Conservation (phyloP, 345 rosid species). For the Euphorbia tirucalli region DNA sequence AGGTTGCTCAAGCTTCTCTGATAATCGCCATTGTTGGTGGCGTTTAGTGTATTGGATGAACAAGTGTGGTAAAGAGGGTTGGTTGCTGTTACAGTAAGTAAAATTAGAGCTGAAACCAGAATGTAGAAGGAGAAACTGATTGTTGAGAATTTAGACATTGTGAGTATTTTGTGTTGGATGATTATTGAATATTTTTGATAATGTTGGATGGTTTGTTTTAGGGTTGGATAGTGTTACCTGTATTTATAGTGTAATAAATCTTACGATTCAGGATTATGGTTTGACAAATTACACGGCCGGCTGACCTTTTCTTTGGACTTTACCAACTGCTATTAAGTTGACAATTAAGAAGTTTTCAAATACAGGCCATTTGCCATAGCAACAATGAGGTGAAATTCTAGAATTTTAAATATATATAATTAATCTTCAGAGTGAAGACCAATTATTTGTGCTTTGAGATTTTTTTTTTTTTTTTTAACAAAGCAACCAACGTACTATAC, state of each 20-base stretch:
- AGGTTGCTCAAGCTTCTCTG: background rate
- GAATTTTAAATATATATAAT: too few relatives aligned
- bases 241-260: constrained; percentile 4
- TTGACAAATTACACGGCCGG: background rate
- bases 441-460: too few relatives aligned
- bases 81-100: background rate
- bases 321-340: background rate
- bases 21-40: background rate
- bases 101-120: background rate
- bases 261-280: background rate
- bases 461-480: too few relatives aligned
- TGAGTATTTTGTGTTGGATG: background rate
- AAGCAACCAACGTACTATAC: too few relatives aligned
- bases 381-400: too few relatives aligned
- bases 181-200: background rate
- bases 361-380: too few relatives aligned
- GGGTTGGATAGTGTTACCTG: background rate
- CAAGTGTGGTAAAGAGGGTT: background rate
- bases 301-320: constrained; percentile 5
- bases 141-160: background rate
- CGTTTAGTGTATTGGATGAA: constrained; percentile 1
- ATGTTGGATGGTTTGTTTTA: background rate
- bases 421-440: too few relatives aligned
- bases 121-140: background rate
- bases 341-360: background rate